A percentile compares a stretch with the other conserved stretches of the same genome.
Conservation (phyloP, 306 rosid genomes). For the Arachis hypogaea region DNA sequence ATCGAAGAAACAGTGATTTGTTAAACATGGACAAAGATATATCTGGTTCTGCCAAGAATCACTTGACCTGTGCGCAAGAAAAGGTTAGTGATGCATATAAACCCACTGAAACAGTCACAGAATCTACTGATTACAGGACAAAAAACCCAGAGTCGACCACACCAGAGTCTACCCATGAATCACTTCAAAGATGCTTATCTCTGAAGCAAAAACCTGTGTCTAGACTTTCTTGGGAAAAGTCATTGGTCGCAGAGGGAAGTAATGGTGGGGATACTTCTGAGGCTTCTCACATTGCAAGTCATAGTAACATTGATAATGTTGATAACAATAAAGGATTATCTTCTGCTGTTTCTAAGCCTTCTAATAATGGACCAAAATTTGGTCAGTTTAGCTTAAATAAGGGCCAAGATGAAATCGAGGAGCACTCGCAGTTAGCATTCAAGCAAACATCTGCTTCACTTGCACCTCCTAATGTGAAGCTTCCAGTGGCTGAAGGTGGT, state of each 20-base stretch:
- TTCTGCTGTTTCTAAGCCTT: constrained; percentile 31
- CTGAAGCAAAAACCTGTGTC: constrained; percentile 32
- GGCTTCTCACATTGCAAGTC: constrained; percentile 20
- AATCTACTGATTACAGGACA: constrained; percentile 22
- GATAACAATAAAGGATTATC: neutral
- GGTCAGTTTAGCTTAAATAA: constrained; percentile 16
- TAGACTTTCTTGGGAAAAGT: constrained; percentile 32
- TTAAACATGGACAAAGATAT: constrained; percentile 31
- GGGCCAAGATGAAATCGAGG: constrained; percentile 33
- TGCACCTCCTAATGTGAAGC: constrained; percentile 41
- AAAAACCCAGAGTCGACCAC: constrained; percentile 40
- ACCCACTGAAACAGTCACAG: constrained; percentile 10
- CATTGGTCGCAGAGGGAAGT: constrained; percentile 16
- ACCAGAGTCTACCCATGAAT: constrained; percentile 34
- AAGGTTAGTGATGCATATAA: constrained; percentile 46
- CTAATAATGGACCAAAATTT: constrained; percentile 19
- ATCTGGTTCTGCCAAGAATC: constrained; percentile 35
- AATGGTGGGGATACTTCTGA: constrained; percentile 9
- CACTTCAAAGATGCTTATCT: constrained; percentile 22
- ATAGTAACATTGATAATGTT: constrained; percentile 28
- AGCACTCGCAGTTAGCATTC: constrained; percentile 14
- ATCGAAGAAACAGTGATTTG: too few species aligned
- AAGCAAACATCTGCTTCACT: constrained; percentile 46
- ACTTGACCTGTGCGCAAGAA: constrained; percentile 40
- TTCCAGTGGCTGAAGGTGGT: constrained; percentile 35